Percentiles rank a stretch among this genome's conserved stretches.
phyloP scores from a whole-genome alignment of 2,329 filamentous ascomycete genomes.

The Fusarium nelsonii region DNA sequence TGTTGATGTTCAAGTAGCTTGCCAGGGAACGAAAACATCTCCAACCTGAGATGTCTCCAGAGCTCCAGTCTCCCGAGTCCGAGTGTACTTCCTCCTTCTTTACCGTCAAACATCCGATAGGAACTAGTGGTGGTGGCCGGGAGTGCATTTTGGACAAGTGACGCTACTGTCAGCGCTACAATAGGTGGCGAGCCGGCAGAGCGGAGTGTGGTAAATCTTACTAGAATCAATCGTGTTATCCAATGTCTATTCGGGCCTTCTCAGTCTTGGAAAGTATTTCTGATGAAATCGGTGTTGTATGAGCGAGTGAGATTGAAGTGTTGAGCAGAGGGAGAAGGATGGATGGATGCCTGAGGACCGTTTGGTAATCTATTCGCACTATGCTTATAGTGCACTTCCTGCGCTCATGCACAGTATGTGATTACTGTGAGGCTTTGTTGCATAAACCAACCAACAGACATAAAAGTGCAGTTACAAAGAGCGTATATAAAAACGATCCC shows the following conservation, averaged over 20 bases:
- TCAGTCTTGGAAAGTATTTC: background rate
- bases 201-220: background rate
- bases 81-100: slow-evolving; percentile 34
- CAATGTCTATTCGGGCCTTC: background rate
- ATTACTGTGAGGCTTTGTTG: background rate
- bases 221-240: background rate
- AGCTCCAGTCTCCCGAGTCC: slow-evolving; percentile 27
- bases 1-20: background rate
- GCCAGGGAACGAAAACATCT: slow-evolving; percentile 46
- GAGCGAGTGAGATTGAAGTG: background rate
- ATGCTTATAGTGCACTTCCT: background rate
- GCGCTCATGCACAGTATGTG: background rate
- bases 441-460: background rate
- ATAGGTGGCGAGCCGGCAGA: background rate
- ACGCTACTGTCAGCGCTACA: background rate
- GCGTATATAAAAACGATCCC: no score
- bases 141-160: slow-evolving; percentile 32
- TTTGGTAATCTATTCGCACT: background rate
- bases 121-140: slow-evolving; percentile 52
- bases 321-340: background rate
- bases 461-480: background rate
- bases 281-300: background rate
- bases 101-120: slow-evolving; percentile 56
- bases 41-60: slow-evolving; percentile 44
- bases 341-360: background rate